phyloP scores from a whole-genome alignment of 164 flowering plant genomes.

The grape (Vitis vinifera) region ASM3070453v1 NC_081820.1:2293501-2294000 shows the following conservation, averaged over 20 bases:
- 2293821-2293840: background rate
- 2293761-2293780: background rate
- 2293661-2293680: background rate
- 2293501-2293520: constrained; percentile 99
- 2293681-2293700: background rate
- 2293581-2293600: background rate
- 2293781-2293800: background rate
- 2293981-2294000: too few relatives aligned
- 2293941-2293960: too few relatives aligned
- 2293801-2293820: background rate
- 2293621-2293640: background rate
- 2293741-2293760: too few relatives aligned
- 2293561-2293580: constrained; percentile 77
- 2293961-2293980: too few relatives aligned
- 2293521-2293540: constrained; percentile 99
- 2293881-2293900: background rate
- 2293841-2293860: background rate
- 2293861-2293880: background rate
- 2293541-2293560: constrained; percentile 99
- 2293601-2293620: background rate
- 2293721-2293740: too few relatives aligned
- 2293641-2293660: too few relatives aligned
- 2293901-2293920: background rate
- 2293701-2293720: background rate
- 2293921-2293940: too few relatives aligned